Base-by-base conservation (phyloP, 106 monocot genomes). In the Cymbidium sinense region DNA sequence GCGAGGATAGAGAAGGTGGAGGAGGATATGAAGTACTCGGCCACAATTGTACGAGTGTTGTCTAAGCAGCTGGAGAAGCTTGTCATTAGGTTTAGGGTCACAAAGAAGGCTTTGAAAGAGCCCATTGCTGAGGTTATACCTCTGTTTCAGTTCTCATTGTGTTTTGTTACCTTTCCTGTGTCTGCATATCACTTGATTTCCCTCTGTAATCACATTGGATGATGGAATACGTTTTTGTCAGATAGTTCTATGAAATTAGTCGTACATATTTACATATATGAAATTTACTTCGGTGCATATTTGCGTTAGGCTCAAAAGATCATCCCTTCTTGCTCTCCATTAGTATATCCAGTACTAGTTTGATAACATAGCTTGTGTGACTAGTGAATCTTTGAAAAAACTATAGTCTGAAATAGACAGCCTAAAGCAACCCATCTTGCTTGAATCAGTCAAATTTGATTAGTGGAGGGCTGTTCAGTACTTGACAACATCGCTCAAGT, bases 1-100 rank as follows among this genome's bases (percentile, higher is more conserved):
- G 76, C 69, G 43, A 91, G 96, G 80, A 80, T 94, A 36, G 92
- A 94, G 77, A 90, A 86, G 77, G 79, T 94, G 79, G 98, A 98
- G 80, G 88, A 94, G 75, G 94, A 89, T 58, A 34, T 92, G n/a
- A 74, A 83, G 86, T 88, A 86, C 83, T 90, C 92, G 10, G 74
- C 82, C 7, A 87, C 88, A n/a, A 85, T 92, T 34, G 64, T 89
- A 77, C 67, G 86, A 15, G 82, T 86, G 47, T 86, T 98, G 35
- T 91, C 98, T 5, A 88, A 86, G 77, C 92, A 92, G 34, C 92
- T 98, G 31, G 98, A 98, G 92, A 98, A 94, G 88, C 86, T 98
- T 50, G 87, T 90, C 4, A 89, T 92, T 75, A 89, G 94, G 85
- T 94, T 98, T 83, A 83, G 98, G 74, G 85, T 98, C 34, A 88